Conservation (phyloP, 257 asterid species). For the Knoxia roxburghii region DNA sequence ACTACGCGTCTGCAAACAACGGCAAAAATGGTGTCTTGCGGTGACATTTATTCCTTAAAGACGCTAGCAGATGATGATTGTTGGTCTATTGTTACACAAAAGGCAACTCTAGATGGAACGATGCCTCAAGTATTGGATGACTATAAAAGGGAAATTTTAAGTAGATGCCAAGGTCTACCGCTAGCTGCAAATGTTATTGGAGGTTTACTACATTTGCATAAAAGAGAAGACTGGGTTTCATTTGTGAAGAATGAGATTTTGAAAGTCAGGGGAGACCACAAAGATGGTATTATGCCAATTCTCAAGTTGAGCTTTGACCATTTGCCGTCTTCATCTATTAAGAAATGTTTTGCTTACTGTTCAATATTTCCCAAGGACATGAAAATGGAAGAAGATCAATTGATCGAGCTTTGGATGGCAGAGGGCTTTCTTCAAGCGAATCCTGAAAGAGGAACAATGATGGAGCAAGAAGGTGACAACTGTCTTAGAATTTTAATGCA, state of each 20-base stretch:
- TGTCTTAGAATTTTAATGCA: constrained; percentile 17
- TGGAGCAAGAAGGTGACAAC: constrained; percentile 11
- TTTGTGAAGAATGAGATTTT: constrained; percentile 1
- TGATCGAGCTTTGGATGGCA: constrained; percentile 32
- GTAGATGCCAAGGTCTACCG: too few species aligned
- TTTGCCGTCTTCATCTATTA: constrained; percentile 22
- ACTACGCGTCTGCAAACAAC: too few species aligned
- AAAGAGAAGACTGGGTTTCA: constrained; percentile 22
- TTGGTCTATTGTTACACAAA: too few species aligned
- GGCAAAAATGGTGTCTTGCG: too few species aligned
- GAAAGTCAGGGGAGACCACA: not conserved
- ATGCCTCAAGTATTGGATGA: too few species aligned
- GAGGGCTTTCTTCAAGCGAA: constrained; percentile 23
- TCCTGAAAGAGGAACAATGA: not conserved
- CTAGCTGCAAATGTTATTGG: too few species aligned
- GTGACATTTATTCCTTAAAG: too few species aligned
- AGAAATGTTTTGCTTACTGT: constrained; percentile 33
- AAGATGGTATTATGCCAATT: not conserved
- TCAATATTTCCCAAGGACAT: constrained; percentile 17
- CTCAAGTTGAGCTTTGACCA: constrained; percentile 27
- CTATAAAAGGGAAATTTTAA: too few species aligned
- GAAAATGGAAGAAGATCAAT: not conserved
- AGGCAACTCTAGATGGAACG: too few species aligned
- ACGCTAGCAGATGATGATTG: too few species aligned
- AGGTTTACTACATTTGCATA: too few species aligned